phyloP scores from a whole-genome alignment of 768 basidiomycete genomes.

The Ramaria sp. region DNA sequence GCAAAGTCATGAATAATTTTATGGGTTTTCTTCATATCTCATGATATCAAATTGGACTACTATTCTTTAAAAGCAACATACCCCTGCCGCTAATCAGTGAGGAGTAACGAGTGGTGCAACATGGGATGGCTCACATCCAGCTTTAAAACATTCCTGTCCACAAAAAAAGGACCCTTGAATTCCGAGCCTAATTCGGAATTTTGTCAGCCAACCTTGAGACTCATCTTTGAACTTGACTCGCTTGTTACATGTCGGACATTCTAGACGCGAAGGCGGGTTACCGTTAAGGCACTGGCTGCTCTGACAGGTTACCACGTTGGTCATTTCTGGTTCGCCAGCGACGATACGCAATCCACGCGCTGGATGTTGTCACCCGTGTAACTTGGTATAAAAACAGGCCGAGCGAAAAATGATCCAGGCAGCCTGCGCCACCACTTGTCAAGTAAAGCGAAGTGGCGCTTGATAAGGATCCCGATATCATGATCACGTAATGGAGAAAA shows the following conservation, averaged over 20 bases:
- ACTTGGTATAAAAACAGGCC: no score
- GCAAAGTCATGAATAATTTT: conserved; percentile 66
- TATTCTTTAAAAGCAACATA: conserved; percentile 5
- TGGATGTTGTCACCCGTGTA: no score
- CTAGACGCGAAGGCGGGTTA: conserved; percentile 75
- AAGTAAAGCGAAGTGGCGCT: no score
- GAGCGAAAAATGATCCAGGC: no score
- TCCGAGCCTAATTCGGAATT: conserved; percentile 43
- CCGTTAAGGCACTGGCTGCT: conserved; percentile 65
- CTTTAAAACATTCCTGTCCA: conserved; percentile 93
- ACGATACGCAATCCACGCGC: no score
- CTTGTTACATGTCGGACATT: conserved; percentile 94
- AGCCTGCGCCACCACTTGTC: no score
- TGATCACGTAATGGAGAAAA: no score
- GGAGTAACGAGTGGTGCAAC: conserved; percentile 8
- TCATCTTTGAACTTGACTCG: conserved; percentile 26
- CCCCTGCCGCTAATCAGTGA: conserved; percentile 23
- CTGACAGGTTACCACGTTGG: conserved; percentile 45
- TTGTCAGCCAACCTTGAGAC: conserved; percentile 6
- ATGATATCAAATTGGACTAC: neutral
- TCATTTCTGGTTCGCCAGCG: neutral
- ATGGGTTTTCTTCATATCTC: conserved; percentile 62
- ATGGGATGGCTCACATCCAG: conserved; percentile 57
- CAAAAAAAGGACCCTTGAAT: conserved; percentile 86
- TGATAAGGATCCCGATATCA: no score